Conservation (phyloP, 306 rosid genomes). For the Cucurbita ficifolia region DNA sequence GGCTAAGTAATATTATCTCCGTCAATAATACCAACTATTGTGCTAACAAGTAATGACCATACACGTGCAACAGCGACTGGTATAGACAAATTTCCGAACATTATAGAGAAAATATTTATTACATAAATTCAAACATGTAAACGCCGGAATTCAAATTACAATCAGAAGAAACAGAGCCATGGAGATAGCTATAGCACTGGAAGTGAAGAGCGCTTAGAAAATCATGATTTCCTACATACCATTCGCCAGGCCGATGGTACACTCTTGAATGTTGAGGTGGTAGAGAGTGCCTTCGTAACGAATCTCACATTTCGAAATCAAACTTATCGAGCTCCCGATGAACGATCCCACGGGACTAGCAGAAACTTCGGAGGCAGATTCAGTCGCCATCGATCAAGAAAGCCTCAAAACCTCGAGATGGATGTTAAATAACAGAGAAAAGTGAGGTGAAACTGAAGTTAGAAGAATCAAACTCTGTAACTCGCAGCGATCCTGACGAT, state of each 20-base stretch:
- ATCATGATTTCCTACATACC: slow-evolving; percentile 15
- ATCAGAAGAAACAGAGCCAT: neutral
- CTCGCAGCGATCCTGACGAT: neutral
- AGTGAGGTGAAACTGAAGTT: neutral
- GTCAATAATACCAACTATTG: neutral
- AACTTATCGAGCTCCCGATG: slow-evolving; percentile 40
- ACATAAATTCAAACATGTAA: neutral
- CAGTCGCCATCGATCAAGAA: slow-evolving; percentile 27
- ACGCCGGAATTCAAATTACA: neutral
- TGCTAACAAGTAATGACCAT: neutral
- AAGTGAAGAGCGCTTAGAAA: neutral
- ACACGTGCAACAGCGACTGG: neutral
- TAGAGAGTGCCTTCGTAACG: slow-evolving; percentile 63
- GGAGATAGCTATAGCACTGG: neutral
- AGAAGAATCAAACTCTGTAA: neutral
- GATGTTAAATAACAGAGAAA: neutral
- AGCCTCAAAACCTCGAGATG: neutral
- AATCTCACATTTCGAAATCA: slow-evolving; percentile 55
- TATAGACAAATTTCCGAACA: neutral
- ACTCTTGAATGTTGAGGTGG: slow-evolving; percentile 27
- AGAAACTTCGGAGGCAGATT: slow-evolving; percentile 6
- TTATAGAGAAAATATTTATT: neutral
- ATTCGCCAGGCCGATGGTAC: slow-evolving; percentile 45
- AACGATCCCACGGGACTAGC: slow-evolving; percentile 24
- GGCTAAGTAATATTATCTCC: neutral